phyloP scores from a whole-genome alignment of 352 stramenopile genomes.

The Phytophthora niederhauseri region DNA sequence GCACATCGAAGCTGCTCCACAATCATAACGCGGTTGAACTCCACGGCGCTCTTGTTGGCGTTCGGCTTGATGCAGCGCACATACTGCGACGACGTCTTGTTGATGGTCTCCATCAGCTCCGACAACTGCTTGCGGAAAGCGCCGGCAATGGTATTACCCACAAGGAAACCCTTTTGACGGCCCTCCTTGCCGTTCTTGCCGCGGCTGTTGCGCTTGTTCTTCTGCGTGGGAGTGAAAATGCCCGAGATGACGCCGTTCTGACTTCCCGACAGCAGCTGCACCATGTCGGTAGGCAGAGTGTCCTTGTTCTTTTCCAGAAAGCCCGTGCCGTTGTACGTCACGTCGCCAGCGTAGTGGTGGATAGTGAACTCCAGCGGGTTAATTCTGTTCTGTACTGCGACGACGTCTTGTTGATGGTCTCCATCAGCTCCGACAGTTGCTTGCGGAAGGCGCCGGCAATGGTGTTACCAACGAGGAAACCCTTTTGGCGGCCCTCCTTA shows the following conservation, averaged over 20 bases:
- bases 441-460: slow-evolving; percentile 88
- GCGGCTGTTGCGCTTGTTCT: slow-evolving; percentile 40
- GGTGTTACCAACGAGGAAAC: slow-evolving; percentile 84
- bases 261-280: slow-evolving; percentile 72
- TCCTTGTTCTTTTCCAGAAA: slow-evolving; percentile 91
- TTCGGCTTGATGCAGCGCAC: slow-evolving; percentile 94
- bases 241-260: slow-evolving; percentile 61
- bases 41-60: slow-evolving; percentile 77
- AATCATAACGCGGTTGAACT: slow-evolving; percentile 90
- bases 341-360: slow-evolving; percentile 82
- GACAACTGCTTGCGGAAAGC: slow-evolving; percentile 88
- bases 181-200: slow-evolving; percentile 56
- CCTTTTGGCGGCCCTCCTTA: slow-evolving; percentile 64
- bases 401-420: slow-evolving; percentile 89
- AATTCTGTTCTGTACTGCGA: too few relatives aligned
- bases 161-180: slow-evolving; percentile 78
- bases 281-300: slow-evolving; percentile 81
- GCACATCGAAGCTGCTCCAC: slow-evolving; percentile 90
- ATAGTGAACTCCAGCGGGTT: slow-evolving; percentile 87
- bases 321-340: slow-evolving; percentile 78
- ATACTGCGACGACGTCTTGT: slow-evolving; percentile 88
- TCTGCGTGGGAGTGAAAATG: slow-evolving; percentile 62
- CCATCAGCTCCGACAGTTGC: slow-evolving; percentile 85
- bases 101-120: slow-evolving; percentile 89
- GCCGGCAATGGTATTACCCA: slow-evolving; percentile 82